Conservation (phyloP, 78 protist species). For the Thecamonas trahens region DNA sequence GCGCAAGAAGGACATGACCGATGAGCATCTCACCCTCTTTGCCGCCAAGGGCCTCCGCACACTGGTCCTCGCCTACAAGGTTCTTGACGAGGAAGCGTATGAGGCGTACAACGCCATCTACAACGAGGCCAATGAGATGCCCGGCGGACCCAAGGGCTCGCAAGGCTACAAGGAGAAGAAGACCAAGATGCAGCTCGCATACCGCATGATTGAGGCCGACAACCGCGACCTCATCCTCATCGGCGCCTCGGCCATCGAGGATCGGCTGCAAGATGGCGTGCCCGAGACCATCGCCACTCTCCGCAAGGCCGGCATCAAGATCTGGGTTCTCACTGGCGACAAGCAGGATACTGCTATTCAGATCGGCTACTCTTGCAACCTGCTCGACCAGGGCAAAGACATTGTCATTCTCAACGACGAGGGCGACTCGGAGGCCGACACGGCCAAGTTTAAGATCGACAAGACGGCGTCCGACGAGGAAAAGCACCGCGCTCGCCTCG, state of each 20-base stretch:
- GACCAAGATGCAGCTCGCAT: not conserved
- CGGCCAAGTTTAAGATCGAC: not conserved
- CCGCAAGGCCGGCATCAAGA: constrained; percentile 52
- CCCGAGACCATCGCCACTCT: constrained; percentile 59
- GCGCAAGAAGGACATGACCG: constrained; percentile 11
- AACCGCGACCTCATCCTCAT: constrained; percentile 34
- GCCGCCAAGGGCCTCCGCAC: constrained; percentile 82
- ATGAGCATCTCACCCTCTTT: constrained; percentile 4
- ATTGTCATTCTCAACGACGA: not conserved
- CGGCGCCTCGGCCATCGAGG: constrained; percentile 86
- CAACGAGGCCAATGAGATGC: constrained; percentile 50
- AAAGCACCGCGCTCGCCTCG: too few species aligned
- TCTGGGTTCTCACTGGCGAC: constrained; percentile 84
- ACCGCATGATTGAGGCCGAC: not conserved
- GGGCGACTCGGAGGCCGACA: not conserved
- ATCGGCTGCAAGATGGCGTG: constrained; percentile 68
- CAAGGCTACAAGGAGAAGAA: too few species aligned
- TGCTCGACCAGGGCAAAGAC: constrained; percentile 23
- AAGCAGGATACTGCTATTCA: constrained; percentile 82
- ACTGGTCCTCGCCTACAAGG: constrained; percentile 53
- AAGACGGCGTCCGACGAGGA: not conserved
- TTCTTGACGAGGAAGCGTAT: constrained; percentile 17
- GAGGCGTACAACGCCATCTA: constrained; percentile 22
- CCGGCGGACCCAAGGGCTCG: too few species aligned
- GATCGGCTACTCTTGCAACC: constrained; percentile 53